Evolutionary conservation across 805 yeast species (phyloP), one percentile per base, ranked within the genome.

Genomic region (Yarrowia deformans): DNA sequence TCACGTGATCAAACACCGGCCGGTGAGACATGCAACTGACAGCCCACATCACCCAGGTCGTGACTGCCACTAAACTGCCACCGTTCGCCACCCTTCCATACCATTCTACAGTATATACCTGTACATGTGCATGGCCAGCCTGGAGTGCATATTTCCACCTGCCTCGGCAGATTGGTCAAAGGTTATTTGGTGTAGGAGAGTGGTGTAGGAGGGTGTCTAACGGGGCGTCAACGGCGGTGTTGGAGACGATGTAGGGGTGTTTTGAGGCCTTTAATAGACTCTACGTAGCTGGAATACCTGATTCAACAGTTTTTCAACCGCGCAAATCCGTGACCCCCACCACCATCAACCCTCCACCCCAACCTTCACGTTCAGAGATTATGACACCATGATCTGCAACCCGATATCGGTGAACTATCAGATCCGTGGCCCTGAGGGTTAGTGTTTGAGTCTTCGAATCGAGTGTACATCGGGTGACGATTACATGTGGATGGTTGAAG

Each of bases 311-410:
- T 4, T 7, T 32, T 4, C 3, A 6, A 14, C 10, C 34, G 9
- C 34, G 9, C 50, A 46, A 5, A 19, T 46, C 50, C 2, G 34
- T 1, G 23, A 0, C 35, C 5, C 10, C 7, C 14, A 3, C 7
- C 32, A 2, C 34, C 8, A 10, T 3, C 48, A 8, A 46, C 1
- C 10, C 58, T 34, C 58, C 43, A 12, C 43, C 42, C 29, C 10
- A 29, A 40, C 63, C 48, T 56, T 56, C 63, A 56, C 60, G 60
- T 54, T 54, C 60, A 54, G 60, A 54, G 60, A 54, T 54, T 54
- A 56, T 56, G 63, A 56, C 48, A 56, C 63, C 61, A 56, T 56
- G 63, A 56, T 56, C 63, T 56, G 63, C 63, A 56, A 43, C 19
- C 42, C 61, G 61, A 39, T 55, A 55, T 55, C 61, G 61, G 60